A percentile compares a stretch with the other conserved stretches of the same genome.
Conservation (phyloP, 1,139 yeast species). For the Taphrina communis region DNA sequence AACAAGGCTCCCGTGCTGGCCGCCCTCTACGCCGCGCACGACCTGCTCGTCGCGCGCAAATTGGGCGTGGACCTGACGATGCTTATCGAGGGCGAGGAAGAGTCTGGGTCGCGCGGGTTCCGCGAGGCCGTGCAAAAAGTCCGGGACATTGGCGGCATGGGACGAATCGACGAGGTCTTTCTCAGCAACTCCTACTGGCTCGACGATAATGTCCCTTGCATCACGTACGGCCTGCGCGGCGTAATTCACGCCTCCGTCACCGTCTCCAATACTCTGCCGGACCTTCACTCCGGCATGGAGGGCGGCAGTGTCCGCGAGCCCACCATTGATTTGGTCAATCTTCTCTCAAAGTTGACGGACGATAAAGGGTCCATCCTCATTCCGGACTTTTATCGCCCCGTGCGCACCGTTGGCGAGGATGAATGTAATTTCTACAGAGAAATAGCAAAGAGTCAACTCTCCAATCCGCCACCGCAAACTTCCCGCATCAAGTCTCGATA, state of each 20-base stretch:
- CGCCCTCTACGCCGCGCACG: slow-evolving; percentile 85
- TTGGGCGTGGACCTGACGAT: slow-evolving; percentile 78
- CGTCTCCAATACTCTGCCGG: slow-evolving; percentile 75
- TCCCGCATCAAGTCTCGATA: background rate
- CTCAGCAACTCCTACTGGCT: slow-evolving; percentile 94
- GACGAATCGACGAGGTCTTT: slow-evolving; percentile 83
- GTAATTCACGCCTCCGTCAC: slow-evolving; percentile 79
- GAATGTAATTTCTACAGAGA: slow-evolving; percentile 69
- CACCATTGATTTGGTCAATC: slow-evolving; percentile 77
- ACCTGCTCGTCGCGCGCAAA: slow-evolving; percentile 60
- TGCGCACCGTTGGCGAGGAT: slow-evolving; percentile 60
- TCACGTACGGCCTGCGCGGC: slow-evolving; percentile 93
- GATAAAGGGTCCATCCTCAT: slow-evolving; percentile 64
- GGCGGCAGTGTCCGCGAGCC: slow-evolving; percentile 94
- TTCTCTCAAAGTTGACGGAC: slow-evolving; percentile 67
- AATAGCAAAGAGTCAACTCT: slow-evolving; percentile 52
- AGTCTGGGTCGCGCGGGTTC: slow-evolving; percentile 87
- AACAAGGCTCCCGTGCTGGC: slow-evolving; percentile 95
- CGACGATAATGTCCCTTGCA: slow-evolving; percentile 84
- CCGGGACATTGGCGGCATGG: slow-evolving; percentile 57
- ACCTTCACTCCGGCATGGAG: slow-evolving; percentile 94
- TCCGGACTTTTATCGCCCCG: slow-evolving; percentile 72
- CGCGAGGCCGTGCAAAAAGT: slow-evolving; percentile 65
- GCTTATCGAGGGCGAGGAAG: slow-evolving; percentile 93
- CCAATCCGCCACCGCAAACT: slow-evolving; percentile 5